Evolutionary conservation across 2,329 filamentous ascomycete genomes (phyloP).

Genomic region (Cadophora gregata): DNA sequence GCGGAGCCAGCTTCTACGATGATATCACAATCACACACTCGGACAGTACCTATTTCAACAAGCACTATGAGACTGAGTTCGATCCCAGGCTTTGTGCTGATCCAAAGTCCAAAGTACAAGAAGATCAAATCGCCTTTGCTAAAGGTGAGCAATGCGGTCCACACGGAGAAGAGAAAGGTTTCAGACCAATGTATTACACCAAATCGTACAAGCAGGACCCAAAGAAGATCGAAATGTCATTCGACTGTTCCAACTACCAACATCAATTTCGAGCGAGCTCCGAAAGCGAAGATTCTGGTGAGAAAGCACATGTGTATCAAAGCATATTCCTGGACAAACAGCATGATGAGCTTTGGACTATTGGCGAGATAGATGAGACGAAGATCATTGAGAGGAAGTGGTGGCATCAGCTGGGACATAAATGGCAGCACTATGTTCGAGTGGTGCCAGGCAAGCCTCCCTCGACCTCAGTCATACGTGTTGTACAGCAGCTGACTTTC

Average conservation of each 20-base stretch:
- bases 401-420: slow-evolving; percentile 68
- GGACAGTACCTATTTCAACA: slow-evolving; percentile 68
- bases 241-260: slow-evolving; percentile 79
- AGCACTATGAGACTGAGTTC: slow-evolving; percentile 70
- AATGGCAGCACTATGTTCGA: slow-evolving; percentile 66
- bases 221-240: slow-evolving; percentile 70
- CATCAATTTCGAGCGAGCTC: slow-evolving; percentile 63
- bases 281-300: slow-evolving; percentile 39
- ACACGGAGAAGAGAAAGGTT: slow-evolving; percentile 58
- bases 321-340: slow-evolving; percentile 69
- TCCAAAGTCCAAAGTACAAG: slow-evolving; percentile 50
- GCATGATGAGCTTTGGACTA: slow-evolving; percentile 62
- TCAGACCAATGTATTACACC: slow-evolving; percentile 70
- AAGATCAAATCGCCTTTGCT: slow-evolving; percentile 49
- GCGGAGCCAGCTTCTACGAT: slow-evolving; percentile 72
- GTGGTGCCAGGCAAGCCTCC: slow-evolving; percentile 59
- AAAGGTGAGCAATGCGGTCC: slow-evolving; percentile 55
- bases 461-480: not conserved
- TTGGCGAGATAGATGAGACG: slow-evolving; percentile 60
- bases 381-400: slow-evolving; percentile 69
- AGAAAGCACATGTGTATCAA: slow-evolving; percentile 69
- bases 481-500: not conserved
- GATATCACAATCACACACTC: slow-evolving; percentile 75
- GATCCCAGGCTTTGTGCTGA: slow-evolving; percentile 56
- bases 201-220: slow-evolving; percentile 62